phyloP scores from a whole-genome alignment of 768 basidiomycete species.

The Harrya chromipes region DNA sequence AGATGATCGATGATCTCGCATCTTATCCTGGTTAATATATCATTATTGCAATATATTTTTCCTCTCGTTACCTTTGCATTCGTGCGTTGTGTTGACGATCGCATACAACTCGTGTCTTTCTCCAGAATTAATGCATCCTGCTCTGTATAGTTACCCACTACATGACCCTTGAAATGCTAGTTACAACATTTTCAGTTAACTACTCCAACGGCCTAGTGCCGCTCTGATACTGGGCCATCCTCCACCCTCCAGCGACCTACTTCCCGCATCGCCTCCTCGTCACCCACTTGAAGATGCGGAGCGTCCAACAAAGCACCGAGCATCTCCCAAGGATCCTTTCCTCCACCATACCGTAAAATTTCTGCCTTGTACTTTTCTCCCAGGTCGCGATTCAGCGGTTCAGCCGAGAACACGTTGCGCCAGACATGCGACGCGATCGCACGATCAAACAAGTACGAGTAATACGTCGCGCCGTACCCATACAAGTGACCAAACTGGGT shows the following conservation, averaged over 20 bases:
- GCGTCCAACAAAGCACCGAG: conserved; percentile 65
- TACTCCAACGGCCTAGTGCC: conserved; percentile 43
- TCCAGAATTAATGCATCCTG: background rate
- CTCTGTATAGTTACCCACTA: background rate
- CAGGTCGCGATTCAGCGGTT: conserved; percentile 65
- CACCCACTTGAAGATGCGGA: conserved; percentile 67
- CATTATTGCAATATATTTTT: conserved; percentile 21
- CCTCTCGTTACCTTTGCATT: background rate
- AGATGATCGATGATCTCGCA: conserved; percentile 10
- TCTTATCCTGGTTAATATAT: conserved; percentile 1
- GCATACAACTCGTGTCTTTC: background rate
- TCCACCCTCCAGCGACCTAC: conserved; percentile 90
- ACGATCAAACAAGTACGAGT: conserved; percentile 95
- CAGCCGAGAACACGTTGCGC: conserved; percentile 62
- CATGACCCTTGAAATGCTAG: conserved; percentile 1
- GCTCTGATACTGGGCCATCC: conserved; percentile 59
- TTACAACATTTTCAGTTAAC: background rate
- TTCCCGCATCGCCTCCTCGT: conserved; percentile 79
- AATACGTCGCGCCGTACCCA: conserved; percentile 97
- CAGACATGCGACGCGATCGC: conserved; percentile 95
- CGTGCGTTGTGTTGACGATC: background rate
- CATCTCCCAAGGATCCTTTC: conserved; percentile 93
- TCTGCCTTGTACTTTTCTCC: conserved; percentile 83
- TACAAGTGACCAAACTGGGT: conserved; percentile 95
- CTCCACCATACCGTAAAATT: conserved; percentile 80